Percentiles rank a stretch among this genome's conserved stretches.
Evolutionary conservation across 495 filamentous ascomycete species (phyloP).

Genomic region (Daldinia caldariorum): DNA sequence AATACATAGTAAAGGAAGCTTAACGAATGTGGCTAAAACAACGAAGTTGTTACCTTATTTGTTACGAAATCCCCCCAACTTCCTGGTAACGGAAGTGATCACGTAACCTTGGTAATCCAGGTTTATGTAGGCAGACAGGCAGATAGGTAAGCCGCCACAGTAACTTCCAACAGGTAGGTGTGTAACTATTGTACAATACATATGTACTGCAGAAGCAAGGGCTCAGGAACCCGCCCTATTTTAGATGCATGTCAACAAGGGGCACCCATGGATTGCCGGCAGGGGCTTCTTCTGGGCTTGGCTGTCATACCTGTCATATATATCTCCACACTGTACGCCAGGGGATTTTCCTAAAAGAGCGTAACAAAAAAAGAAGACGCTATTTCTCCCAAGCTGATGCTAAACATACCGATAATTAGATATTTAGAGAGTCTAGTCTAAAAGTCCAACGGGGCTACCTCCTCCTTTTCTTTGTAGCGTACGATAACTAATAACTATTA

Average conservation of each 20-base stretch:
- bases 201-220: slow-evolving; percentile 16
- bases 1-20: too few species aligned
- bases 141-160: neutral
- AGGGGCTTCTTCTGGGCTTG: slow-evolving; percentile 18
- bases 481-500: neutral
- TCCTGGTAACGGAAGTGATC: too few species aligned
- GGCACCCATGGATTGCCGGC: slow-evolving; percentile 30
- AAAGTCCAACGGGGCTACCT: too few species aligned
- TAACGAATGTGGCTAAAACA: slow-evolving; percentile 2
- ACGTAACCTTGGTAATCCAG: too few species aligned
- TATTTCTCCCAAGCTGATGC: neutral
- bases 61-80: slow-evolving; percentile 16
- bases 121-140: neutral
- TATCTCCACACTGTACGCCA: slow-evolving; percentile 28
- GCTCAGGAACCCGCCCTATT: slow-evolving; percentile 13
- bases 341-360: neutral
- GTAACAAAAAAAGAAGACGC: neutral
- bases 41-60: slow-evolving; percentile 26
- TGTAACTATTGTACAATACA: neutral
- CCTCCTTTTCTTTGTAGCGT: too few species aligned
- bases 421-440: too few species aligned
- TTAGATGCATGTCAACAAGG: slow-evolving; percentile 33
- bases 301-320: slow-evolving; percentile 14
- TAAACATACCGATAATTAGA: too few species aligned
- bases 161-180: neutral